Percentiles rank a stretch among this genome's conserved stretches.
phyloP scores from a whole-genome alignment of 768 basidiomycete genomes.

The Hypsizygus marmoreus region DNA sequence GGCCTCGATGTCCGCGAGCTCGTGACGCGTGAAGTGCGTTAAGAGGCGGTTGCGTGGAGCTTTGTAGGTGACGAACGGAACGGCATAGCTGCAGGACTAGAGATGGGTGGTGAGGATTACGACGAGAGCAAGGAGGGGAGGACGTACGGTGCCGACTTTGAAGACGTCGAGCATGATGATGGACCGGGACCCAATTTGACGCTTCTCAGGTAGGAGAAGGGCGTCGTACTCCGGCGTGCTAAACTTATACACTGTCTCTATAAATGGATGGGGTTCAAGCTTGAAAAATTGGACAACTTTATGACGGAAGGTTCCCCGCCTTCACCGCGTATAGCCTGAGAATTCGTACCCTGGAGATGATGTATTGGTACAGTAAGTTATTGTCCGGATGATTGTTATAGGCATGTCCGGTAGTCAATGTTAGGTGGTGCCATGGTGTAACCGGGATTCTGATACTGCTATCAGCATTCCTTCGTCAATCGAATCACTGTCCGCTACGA shows the following conservation, averaged over 20 bases:
- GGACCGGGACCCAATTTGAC: constrained; percentile 61
- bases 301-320: constrained; percentile 37
- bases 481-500: constrained; percentile 21
- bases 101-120: background rate
- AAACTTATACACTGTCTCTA: constrained; percentile 64
- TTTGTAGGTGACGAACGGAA: constrained; percentile 61
- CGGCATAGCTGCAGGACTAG: constrained; percentile 68
- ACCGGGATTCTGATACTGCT: constrained; percentile 51
- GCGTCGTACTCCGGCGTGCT: constrained; percentile 61
- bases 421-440: constrained; percentile 64
- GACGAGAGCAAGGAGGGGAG: background rate
- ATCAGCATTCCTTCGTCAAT: constrained; percentile 40
- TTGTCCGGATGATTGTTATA: background rate
- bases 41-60: constrained; percentile 55
- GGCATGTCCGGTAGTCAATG: background rate
- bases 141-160: constrained; percentile 51
- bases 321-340: constrained; percentile 58
- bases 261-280: background rate
- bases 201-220: constrained; percentile 45
- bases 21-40: constrained; percentile 43
- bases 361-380: constrained; percentile 52
- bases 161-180: constrained; percentile 62
- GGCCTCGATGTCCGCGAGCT: constrained; percentile 38
- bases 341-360: constrained; percentile 46
- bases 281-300: background rate